These are phyloP conservation scores for Cordyceps pruinosa DNA, from an alignment of 2,329 filamentous ascomycete species.

Conservation along the genomic window DNA sequence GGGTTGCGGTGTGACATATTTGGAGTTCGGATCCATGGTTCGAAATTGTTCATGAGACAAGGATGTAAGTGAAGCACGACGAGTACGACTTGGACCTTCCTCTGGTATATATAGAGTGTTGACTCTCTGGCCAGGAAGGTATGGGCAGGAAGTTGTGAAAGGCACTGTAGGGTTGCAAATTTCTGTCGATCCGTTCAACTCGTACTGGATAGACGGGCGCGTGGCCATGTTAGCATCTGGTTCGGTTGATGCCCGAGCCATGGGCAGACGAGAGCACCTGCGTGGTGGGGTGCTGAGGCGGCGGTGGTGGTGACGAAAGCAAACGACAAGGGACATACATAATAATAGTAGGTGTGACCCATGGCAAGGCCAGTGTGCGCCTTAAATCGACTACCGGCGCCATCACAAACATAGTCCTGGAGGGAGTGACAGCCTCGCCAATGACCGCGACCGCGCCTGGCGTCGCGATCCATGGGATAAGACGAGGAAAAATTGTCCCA, in stretches of 20 bases:
- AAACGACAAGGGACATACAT: constrained; percentile 50
- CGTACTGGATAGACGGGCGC: constrained; percentile 54
- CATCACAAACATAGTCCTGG: constrained; percentile 77
- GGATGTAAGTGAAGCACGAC: constrained; percentile 60
- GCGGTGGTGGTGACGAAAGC: constrained; percentile 12
- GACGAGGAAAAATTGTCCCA: constrained; percentile 87
- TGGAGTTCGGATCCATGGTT: constrained; percentile 73
- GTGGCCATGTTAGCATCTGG: not conserved
- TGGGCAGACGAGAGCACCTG: constrained; percentile 4
- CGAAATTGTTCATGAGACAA: constrained; percentile 52
- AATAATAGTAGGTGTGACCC: constrained; percentile 93
- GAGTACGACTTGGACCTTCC: constrained; percentile 52
- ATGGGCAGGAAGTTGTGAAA: constrained; percentile 72
- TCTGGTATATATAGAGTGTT: constrained; percentile 78
- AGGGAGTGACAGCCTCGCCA: constrained; percentile 89
- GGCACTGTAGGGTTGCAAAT: constrained; percentile 66
- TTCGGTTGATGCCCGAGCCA: not conserved
- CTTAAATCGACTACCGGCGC: constrained; percentile 43
- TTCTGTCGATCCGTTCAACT: constrained; percentile 72
- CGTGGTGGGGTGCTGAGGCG: not conserved
- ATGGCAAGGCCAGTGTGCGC: constrained; percentile 80
- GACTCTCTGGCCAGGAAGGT: constrained; percentile 79
- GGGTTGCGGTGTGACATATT: constrained; percentile 63
- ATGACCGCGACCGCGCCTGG: constrained; percentile 62
- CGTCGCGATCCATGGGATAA: constrained; percentile 77